Evolutionary conservation across 495 filamentous ascomycete genomes (phyloP).

Genomic region (Lentithecium fluviatile): DNA sequence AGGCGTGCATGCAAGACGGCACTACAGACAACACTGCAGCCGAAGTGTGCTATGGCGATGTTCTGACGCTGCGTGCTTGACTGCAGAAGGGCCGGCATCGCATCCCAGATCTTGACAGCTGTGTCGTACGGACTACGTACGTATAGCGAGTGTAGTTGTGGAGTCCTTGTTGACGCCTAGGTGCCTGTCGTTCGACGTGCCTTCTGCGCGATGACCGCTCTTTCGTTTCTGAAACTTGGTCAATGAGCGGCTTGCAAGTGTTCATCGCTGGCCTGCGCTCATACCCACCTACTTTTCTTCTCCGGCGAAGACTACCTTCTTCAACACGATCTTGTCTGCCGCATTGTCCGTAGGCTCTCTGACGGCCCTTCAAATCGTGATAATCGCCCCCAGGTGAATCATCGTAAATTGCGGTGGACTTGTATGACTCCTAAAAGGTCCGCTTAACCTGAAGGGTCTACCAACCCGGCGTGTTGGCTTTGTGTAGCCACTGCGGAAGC

Average conservation of each 20-base stretch:
- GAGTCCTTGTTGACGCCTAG: neutral
- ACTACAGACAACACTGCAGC: constrained; percentile 7
- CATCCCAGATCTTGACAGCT: constrained; percentile 21
- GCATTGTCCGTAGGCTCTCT: neutral
- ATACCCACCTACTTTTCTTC: neutral
- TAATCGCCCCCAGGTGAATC: neutral
- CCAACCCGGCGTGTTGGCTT: constrained; percentile 5
- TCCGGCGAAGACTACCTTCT: neutral
- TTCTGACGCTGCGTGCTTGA: neutral
- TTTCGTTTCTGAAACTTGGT: neutral
- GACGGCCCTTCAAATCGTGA: neutral
- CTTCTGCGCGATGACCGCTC: neutral
- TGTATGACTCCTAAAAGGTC: constrained; percentile 14
- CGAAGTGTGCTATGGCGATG: neutral
- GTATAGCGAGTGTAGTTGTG: neutral
- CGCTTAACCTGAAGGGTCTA: constrained; percentile 10
- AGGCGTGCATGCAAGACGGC: constrained; percentile 4
- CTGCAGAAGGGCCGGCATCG: constrained; percentile 8
- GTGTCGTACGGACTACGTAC: constrained; percentile 8
- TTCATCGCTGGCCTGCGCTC: neutral
- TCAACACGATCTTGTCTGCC: neutral
- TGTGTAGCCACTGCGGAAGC: constrained; percentile 20
- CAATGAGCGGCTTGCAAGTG: neutral
- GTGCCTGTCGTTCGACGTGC: neutral
- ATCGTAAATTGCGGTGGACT: constrained; percentile 3